These are phyloP conservation scores for Prunus fruticosa DNA, from an alignment of 306 rosid species.

Conservation along the genomic window DNA sequence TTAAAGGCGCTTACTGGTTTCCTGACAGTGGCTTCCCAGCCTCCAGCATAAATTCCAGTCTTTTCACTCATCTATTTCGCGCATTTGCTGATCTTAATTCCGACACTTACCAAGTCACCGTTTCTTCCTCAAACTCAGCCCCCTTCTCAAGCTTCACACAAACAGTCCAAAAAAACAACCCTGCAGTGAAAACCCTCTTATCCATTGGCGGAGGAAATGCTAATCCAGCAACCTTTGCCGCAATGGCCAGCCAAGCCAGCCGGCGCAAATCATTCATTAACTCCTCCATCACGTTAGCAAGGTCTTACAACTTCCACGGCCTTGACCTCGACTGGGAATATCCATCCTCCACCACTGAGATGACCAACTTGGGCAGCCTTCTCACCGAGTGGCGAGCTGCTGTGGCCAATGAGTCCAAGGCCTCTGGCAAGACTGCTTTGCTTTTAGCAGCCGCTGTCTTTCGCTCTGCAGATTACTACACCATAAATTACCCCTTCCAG, in stretches of 20 bases:
- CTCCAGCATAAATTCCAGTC: slow-evolving; percentile 43
- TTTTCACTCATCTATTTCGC: slow-evolving; percentile 64
- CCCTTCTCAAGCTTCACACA: slow-evolving; percentile 35
- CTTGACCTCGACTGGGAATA: slow-evolving; percentile 53
- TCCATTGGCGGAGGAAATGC: slow-evolving; percentile 51
- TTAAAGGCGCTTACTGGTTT: slow-evolving; percentile 41
- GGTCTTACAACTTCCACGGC: slow-evolving; percentile 34
- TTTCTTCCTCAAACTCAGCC: slow-evolving; percentile 25
- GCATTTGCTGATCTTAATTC: slow-evolving; percentile 46
- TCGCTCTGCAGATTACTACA: slow-evolving; percentile 12
- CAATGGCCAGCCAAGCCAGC: slow-evolving; percentile 37
- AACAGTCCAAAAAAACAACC: slow-evolving; percentile 39
- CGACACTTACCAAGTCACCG: slow-evolving; percentile 26
- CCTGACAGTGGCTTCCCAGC: slow-evolving; percentile 28
- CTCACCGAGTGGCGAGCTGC: slow-evolving; percentile 42
- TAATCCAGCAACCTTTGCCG: slow-evolving; percentile 12
- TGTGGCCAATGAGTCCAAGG: slow-evolving; percentile 20
- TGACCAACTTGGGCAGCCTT: slow-evolving; percentile 37
- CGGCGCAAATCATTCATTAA: slow-evolving; percentile 35
- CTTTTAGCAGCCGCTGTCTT: slow-evolving; percentile 36
- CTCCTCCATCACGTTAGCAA: slow-evolving; percentile 34
- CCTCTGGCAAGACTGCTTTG: slow-evolving; percentile 12
- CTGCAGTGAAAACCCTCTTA: slow-evolving; percentile 36
- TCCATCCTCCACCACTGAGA: slow-evolving; percentile 24
- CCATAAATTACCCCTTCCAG: slow-evolving; percentile 16